phyloP scores from a whole-genome alignment of 768 basidiomycete genomes.

The Lyophyllum shimeji region DNA sequence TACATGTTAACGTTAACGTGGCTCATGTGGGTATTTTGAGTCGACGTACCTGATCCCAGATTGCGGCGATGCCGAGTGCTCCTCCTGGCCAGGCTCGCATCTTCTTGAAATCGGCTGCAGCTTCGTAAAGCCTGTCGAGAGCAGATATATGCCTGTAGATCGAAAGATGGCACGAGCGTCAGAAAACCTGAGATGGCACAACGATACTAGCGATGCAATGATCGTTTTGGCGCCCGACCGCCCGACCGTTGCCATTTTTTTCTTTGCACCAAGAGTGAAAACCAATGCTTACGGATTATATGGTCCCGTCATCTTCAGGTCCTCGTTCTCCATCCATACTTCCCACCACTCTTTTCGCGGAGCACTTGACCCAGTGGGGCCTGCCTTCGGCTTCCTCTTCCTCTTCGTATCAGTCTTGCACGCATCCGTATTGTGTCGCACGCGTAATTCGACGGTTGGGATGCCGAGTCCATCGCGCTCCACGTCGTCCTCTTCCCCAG shows the following conservation, averaged over 20 bases:
- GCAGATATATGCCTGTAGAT: conserved; percentile 38
- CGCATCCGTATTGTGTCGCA: conserved; percentile 53
- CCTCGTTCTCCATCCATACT: conserved; percentile 67
- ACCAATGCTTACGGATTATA: conserved; percentile 50
- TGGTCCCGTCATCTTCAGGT: conserved; percentile 37
- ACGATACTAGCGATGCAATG: background rate
- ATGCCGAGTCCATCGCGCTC: conserved; percentile 71
- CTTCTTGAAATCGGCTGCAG: conserved; percentile 54
- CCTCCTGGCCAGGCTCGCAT: conserved; percentile 39
- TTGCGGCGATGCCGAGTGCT: conserved; percentile 34
- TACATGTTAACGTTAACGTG: background rate
- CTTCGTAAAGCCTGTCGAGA: conserved; percentile 58
- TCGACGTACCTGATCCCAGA: conserved; percentile 65
- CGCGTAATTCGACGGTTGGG: conserved; percentile 56
- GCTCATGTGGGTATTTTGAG: background rate
- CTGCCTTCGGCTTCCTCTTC: conserved; percentile 43
- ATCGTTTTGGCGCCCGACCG: background rate
- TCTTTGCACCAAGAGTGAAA: background rate
- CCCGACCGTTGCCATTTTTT: no score
- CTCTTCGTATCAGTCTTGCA: conserved; percentile 58
- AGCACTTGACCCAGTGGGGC: background rate
- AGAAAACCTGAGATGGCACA: background rate
- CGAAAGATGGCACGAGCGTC: conserved; percentile 3
- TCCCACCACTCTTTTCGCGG: conserved; percentile 58
- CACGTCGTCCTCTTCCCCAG: conserved; percentile 41